phyloP scores from a whole-genome alignment of 495 filamentous ascomycete genomes.

The Aspergillus steynii region DNA sequence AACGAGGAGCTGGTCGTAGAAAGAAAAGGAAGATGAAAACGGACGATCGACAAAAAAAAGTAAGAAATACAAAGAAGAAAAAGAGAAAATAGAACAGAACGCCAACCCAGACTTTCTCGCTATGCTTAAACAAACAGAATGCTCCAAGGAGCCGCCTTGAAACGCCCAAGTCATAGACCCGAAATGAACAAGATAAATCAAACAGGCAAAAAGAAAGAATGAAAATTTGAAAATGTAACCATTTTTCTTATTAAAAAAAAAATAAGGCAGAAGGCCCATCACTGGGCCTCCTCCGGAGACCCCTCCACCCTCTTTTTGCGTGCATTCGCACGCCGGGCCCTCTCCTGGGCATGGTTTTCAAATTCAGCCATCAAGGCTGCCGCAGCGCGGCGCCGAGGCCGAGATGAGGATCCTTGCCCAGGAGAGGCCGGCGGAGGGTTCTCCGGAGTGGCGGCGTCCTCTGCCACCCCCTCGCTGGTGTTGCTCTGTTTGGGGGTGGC shows the following conservation, averaged over 20 bases:
- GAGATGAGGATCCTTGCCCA: neutral
- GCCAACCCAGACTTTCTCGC: neutral
- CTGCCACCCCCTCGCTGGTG: slow-evolving; percentile 1
- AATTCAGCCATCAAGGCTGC: slow-evolving; percentile 23
- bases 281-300: neutral
- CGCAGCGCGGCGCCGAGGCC: slow-evolving; percentile 26
- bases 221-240: neutral
- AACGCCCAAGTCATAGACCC: neutral
- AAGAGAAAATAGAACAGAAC: neutral
- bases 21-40: neutral
- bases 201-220: neutral
- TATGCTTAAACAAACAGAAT: neutral
- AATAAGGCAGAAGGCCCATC: neutral
- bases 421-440: neutral
- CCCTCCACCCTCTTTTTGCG: slow-evolving; percentile 11
- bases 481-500: neutral
- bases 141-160: neutral
- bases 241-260: neutral
- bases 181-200: neutral
- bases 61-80: neutral
- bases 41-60: neutral
- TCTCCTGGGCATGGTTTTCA: slow-evolving; percentile 20
- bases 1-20: neutral
- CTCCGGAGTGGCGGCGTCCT: neutral
- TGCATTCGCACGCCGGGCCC: slow-evolving; percentile 22